Base-by-base conservation (phyloP, 345 rosid genomes). In the Brassica juncea region DNA sequence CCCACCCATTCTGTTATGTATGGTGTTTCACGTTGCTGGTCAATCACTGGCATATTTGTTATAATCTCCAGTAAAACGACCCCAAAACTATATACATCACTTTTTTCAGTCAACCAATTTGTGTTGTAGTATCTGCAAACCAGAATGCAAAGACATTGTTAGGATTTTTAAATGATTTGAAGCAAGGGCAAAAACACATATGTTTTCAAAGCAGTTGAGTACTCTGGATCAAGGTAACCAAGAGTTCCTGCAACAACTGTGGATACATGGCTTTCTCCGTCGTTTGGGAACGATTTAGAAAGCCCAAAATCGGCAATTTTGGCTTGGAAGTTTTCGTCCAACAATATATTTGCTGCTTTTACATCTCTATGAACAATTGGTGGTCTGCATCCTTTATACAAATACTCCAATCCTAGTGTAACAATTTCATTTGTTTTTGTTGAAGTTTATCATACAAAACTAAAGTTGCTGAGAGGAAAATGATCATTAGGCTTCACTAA, bases 231-330 rank as follows among this genome's bases (percentile, higher is more conserved):
- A 67, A 79, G 78, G 55, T 73, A 79, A 28, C 78, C 77, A 30
- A 61, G 54, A 59, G 82, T 79, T 57, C 82, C 82, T 1, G 78
- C 82, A 25, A 72, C 74, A 16, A 68, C 61, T 27, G 75, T 80
- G 35, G 82, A 73, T 4, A 73, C 78, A 68, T 74, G 82, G 68
- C 68, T 83, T 9, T 73, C 58, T 12, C 80, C 80, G 57, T 79
- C 88, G 32, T 62, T 72, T 14, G 69, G 25, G 34, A 81, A 71
- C 10, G 69, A 42, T 80, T 64, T 86, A 1, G 88, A 86, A 1
- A 84, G 68, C 39, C 88, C 88, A 55, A 86, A 86, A 31, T 86
- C 85, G 0, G 84, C 80, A 5, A 86, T 70, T 60, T 84, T 86
- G 4, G 88, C 86, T 57, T 83, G 86, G 44, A 84, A 66, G 47